Percentiles rank a stretch among this genome's conserved stretches.
phyloP scores from a whole-genome alignment of 305 asterid genomes.

The Fraxinus ornus region DNA sequence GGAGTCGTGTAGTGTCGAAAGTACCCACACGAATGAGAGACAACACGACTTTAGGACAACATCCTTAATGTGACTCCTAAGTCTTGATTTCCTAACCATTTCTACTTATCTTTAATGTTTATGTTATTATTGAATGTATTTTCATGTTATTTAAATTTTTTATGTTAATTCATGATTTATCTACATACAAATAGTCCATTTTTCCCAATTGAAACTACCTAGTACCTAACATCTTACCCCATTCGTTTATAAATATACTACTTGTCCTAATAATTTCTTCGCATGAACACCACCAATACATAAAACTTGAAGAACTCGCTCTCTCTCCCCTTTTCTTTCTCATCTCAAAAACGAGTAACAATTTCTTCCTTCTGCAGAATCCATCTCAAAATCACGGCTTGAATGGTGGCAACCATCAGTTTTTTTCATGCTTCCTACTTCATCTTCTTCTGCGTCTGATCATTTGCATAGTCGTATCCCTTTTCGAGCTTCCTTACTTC shows the following conservation, averaged over 20 bases:
- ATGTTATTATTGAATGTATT: no score
- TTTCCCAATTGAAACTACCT: background rate
- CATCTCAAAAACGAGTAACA: background rate
- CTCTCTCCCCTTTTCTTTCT: background rate
- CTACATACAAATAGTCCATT: no score
- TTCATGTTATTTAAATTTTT: no score
- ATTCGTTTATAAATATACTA: background rate
- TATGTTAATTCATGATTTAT: no score
- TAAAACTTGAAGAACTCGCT: background rate
- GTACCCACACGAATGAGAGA: no score
- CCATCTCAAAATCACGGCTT: conserved; percentile 7
- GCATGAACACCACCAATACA: background rate
- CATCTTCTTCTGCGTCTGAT: background rate
- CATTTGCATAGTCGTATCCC: background rate
- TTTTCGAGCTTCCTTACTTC: background rate
- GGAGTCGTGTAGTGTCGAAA: no score
- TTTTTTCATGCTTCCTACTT: conserved; percentile 9
- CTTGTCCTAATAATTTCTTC: background rate
- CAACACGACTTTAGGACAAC: no score
- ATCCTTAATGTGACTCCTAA: no score
- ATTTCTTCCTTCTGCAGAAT: background rate
- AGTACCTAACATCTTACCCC: background rate
- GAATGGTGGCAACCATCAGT: conserved; percentile 11
- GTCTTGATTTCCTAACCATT: no score
- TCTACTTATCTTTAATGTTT: no score